Base-by-base conservation (phyloP, 768 basidiomycete species). In the Strobilomyces confusus region DNA sequence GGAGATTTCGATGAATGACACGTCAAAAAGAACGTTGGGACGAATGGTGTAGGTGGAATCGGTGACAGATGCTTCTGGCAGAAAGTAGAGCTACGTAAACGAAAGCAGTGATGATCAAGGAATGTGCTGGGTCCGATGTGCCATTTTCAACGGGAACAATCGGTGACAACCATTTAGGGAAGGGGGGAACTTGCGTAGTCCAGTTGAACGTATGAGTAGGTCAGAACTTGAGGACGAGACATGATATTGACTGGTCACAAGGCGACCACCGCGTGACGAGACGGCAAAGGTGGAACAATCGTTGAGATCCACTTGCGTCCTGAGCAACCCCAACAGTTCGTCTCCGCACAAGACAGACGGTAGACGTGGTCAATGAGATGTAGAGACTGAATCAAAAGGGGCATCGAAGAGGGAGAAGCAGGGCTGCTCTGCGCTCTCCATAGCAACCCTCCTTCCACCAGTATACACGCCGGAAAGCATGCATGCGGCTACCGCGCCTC, bases 401-500 rank as follows among this genome's bases (percentile, higher is more conserved):
- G 57, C 43, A 19, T 50, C 23, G 44, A 56, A 55, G 60, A 57
- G 58, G 13, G 52, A 41, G 29, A 52, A 54, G 48, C 37, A 47
- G 44, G 29, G 32, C 37, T 51, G 41, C 44, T 54, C 40, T 36
- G 22, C 40, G 52, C 49, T 44, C 54, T 45, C 49, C 48, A 11
- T 37, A 36, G 45, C 26, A 51, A 36, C 51, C 20, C 40, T 52
- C 25, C n/a, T 17, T 22, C 44, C 51, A 54, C 33, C 40, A 22
- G 9, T 23, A 38, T 15, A 34, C 22, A 33, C n/a, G 19, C 29
- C 29, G 29, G 29, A 29, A 9, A 29, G 26, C 5, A 8, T 8
- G 29, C 2, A 42, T 17, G 42, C 34, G 56, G 38, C 49, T 54
- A 66, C 5, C 61, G 59, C 47, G 34, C 47, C 44, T 59, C 63